Conservation (phyloP, 179 eudicot genomes). For the Actinidia polygama region DNA sequence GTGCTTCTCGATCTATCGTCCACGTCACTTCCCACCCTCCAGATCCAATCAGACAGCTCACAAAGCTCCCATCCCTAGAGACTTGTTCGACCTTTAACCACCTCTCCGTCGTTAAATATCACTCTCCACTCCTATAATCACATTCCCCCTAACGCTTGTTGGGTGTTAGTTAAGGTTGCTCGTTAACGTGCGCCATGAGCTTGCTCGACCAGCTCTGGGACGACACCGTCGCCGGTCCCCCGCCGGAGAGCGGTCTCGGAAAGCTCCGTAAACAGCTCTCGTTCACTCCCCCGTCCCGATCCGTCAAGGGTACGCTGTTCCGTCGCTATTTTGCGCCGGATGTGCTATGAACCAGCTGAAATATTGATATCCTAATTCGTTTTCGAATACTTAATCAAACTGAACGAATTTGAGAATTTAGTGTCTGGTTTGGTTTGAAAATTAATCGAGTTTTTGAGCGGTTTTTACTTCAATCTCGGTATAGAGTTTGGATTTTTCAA, state of each 20-base stretch:
- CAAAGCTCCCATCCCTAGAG: neutral
- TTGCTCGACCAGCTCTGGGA: constrained; percentile 73
- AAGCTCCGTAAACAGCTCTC: constrained; percentile 69
- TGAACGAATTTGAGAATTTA: neutral
- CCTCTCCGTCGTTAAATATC: constrained; percentile 35
- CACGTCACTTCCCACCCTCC: constrained; percentile 31
- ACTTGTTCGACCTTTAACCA: constrained; percentile 30
- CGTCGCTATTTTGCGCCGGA: constrained; percentile 12
- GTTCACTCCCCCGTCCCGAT: constrained; percentile 40
- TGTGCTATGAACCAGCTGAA: neutral
- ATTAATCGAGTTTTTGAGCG: too few species aligned
- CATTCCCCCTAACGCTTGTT: too few species aligned
- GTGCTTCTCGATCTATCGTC: constrained; percentile 17
- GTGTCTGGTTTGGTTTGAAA: too few species aligned
- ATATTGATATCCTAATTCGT: neutral
- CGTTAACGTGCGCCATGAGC: constrained; percentile 32
- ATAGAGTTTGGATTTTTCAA: too few species aligned
- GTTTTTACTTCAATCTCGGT: too few species aligned
- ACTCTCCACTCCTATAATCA: neutral
- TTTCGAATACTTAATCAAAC: neutral
- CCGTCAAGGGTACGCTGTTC: constrained; percentile 66
- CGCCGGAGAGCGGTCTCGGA: constrained; percentile 82
- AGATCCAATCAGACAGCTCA: constrained; percentile 42
- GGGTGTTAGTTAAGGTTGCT: too few species aligned
- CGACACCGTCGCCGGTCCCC: constrained; percentile 91